phyloP scores from a whole-genome alignment of 805 yeast genomes.

The Metschnikowia sp. region DNA sequence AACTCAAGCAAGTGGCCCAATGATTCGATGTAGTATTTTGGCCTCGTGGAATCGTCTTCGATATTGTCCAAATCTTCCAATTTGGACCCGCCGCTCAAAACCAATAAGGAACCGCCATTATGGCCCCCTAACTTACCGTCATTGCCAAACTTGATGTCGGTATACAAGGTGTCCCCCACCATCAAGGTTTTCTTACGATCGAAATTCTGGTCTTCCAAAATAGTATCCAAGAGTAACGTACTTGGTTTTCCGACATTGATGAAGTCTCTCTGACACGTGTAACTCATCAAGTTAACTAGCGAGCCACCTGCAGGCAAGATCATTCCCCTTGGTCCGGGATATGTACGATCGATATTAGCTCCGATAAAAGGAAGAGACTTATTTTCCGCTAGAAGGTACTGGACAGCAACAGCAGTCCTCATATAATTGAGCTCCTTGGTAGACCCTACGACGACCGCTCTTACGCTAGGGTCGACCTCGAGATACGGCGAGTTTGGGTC shows the following conservation, averaged over 20 bases:
- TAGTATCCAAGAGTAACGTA: constrained; percentile 26
- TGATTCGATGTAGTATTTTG: constrained; percentile 30
- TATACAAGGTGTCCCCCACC: constrained; percentile 42
- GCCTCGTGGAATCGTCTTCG: constrained; percentile 20
- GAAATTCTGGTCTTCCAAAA: constrained; percentile 26
- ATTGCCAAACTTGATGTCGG: constrained; percentile 42
- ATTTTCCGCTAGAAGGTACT: constrained; percentile 31
- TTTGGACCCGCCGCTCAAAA: constrained; percentile 36
- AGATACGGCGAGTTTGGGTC: constrained; percentile 24
- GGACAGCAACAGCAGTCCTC: constrained; percentile 36
- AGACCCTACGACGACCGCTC: constrained; percentile 40
- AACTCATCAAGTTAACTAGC: constrained; percentile 36
- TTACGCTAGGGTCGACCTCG: constrained; percentile 35
- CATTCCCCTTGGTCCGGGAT: constrained; percentile 38
- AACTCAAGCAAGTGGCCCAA: constrained; percentile 27
- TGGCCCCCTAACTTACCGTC: constrained; percentile 35
- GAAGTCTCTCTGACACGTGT: constrained; percentile 31
- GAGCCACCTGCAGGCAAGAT: constrained; percentile 42
- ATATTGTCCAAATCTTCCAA: constrained; percentile 21
- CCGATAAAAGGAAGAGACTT: constrained; percentile 37
- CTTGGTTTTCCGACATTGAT: constrained; percentile 41
- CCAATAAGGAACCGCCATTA: constrained; percentile 30
- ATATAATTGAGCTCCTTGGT: constrained; percentile 36
- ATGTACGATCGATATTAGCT: constrained; percentile 38
- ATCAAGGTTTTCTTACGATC: constrained; percentile 29